Evolutionary conservation across 2,329 filamentous ascomycete species (phyloP).

Genomic region (Trichoderma sp.): DNA sequence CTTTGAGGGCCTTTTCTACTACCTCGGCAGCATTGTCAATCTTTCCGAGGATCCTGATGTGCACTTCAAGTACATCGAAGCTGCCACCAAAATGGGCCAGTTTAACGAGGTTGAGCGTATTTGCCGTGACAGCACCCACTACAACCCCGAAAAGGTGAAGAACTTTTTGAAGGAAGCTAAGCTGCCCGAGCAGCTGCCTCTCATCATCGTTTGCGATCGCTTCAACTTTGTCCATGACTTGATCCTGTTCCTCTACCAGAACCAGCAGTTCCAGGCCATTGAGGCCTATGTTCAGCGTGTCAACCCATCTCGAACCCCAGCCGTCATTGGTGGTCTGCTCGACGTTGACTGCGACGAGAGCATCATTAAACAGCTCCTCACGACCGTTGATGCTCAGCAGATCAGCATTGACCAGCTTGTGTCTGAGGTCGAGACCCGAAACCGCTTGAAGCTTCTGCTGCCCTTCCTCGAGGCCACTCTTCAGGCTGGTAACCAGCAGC

Average conservation of each 20-base stretch:
- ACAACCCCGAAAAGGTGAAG: conserved; percentile 94
- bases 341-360: conserved; percentile 97
- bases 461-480: conserved; percentile 95
- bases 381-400: conserved; percentile 77
- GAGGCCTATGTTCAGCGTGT: conserved; percentile 97
- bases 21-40: conserved; percentile 96
- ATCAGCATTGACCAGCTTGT: conserved; percentile 96
- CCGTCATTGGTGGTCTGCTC: conserved; percentile 87
- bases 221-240: conserved; percentile 98
- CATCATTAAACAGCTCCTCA: conserved; percentile 90
- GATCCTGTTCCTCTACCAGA: conserved; percentile 96
- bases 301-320: conserved; percentile 86
- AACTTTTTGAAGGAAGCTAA: conserved; percentile 98
- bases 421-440: conserved; percentile 89
- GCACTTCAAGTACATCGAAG: conserved; percentile 99
- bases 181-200: conserved; percentile 85
- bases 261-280: conserved; percentile 98
- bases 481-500: conserved; percentile 87
- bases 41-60: conserved; percentile 93
- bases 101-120: conserved; percentile 96
- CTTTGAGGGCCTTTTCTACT: conserved; percentile 95
- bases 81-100: conserved; percentile 90
- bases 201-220: conserved; percentile 99
- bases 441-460: conserved; percentile 90
- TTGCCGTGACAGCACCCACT: conserved; percentile 87